Evolutionary conservation across 2,329 filamentous ascomycete genomes (phyloP).

Genomic region (Ustilaginoidea virens): DNA sequence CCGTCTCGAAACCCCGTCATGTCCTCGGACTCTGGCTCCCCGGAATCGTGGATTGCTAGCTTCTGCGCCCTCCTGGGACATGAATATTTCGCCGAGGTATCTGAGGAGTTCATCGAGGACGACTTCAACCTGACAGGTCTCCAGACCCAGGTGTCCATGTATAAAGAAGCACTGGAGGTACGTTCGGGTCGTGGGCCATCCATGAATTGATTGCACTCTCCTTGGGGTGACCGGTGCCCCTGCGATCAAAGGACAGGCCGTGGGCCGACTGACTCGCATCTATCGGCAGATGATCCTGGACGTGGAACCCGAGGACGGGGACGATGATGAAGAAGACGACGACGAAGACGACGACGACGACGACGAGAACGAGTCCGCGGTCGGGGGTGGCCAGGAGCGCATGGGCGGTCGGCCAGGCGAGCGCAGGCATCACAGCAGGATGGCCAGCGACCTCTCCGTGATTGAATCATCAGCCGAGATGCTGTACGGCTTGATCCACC

Average conservation of each 20-base stretch:
- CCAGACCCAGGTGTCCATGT: constrained; percentile 92
- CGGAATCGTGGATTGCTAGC: constrained; percentile 94
- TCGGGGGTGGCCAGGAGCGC: constrained; percentile 44
- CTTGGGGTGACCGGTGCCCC: no score
- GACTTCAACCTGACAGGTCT: constrained; percentile 97
- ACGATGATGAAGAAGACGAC: constrained; percentile 74
- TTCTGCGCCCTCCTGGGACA: constrained; percentile 93
- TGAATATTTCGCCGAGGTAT: constrained; percentile 98
- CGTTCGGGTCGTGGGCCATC: no score
- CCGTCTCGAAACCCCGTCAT: constrained; percentile 18
- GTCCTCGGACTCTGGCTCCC: constrained; percentile 45
- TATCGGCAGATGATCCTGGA: constrained; percentile 74
- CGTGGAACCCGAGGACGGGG: constrained; percentile 88
- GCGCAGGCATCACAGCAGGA: constrained; percentile 64
- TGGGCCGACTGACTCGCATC: not conserved
- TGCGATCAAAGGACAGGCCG: no score
- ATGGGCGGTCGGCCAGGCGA: constrained; percentile 30
- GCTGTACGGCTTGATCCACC: constrained; percentile 94
- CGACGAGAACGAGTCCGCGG: constrained; percentile 50
- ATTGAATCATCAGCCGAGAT: constrained; percentile 98
- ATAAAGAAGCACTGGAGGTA: constrained; percentile 91
- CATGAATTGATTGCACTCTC: not conserved
- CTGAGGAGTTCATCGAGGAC: constrained; percentile 98
- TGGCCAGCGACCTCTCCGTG: constrained; percentile 83
- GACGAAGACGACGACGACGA: constrained; percentile 61